Evolutionary conservation across 2,329 filamentous ascomycete genomes (phyloP).

Genomic region (Alternaria alternata): DNA sequence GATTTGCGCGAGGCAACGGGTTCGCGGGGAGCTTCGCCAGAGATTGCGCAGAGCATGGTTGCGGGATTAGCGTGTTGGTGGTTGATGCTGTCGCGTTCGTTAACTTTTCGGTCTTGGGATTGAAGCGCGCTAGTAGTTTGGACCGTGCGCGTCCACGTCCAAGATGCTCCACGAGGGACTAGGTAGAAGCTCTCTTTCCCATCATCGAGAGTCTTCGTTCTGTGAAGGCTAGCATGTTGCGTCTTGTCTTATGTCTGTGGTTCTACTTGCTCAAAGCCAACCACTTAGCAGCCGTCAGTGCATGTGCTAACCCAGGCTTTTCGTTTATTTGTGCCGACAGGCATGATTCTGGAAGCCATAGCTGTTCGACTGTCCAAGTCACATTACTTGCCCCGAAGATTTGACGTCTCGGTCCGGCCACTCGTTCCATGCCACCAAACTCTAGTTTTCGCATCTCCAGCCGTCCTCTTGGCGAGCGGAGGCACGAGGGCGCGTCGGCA

Average conservation of each 20-base stretch:
- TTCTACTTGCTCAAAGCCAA: too few relatives aligned
- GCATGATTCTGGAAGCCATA: too few relatives aligned
- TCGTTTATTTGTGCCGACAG: too few relatives aligned
- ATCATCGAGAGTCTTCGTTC: too few relatives aligned
- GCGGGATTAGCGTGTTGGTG: slow-evolving; percentile 6
- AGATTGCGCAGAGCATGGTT: slow-evolving; percentile 69
- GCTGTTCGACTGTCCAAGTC: background rate
- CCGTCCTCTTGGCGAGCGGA: slow-evolving; percentile 2
- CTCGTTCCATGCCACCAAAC: background rate
- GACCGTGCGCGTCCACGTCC: background rate
- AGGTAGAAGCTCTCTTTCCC: background rate
- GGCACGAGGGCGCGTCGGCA: background rate
- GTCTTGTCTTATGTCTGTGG: too few relatives aligned
- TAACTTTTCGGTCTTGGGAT: slow-evolving; percentile 15
- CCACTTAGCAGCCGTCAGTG: too few relatives aligned
- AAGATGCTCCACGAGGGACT: background rate
- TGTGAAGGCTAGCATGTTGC: too few relatives aligned
- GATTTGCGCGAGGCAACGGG: slow-evolving; percentile 95
- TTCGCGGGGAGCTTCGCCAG: slow-evolving; percentile 93
- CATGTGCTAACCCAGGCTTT: too few relatives aligned
- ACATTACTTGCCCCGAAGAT: background rate
- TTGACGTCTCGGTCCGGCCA: background rate
- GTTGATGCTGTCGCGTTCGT: slow-evolving; percentile 9
- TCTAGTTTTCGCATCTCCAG: background rate
- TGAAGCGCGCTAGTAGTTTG: slow-evolving; percentile 9